These are phyloP conservation scores for Talaromyces piceae DNA, from an alignment of 2,329 filamentous ascomycete genomes.

Conservation along the genomic window DNA sequence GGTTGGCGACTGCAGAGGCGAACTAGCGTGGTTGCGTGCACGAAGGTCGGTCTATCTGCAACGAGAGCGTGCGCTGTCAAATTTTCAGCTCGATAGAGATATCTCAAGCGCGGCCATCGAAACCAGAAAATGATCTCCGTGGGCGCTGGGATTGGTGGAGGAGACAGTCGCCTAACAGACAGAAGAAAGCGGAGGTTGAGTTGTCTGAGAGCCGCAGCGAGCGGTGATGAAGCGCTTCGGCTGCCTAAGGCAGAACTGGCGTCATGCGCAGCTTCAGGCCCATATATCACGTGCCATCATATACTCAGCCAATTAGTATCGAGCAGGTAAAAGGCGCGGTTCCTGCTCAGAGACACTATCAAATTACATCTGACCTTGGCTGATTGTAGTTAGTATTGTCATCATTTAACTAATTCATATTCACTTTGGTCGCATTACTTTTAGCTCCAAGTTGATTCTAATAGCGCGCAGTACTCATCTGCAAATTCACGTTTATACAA, in stretches of 20 bases:
- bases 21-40: neutral
- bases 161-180: neutral
- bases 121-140: neutral
- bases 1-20: neutral
- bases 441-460: neutral
- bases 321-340: no score
- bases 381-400: neutral
- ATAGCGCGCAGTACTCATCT: neutral
- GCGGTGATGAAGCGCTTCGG: neutral
- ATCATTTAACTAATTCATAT: neutral
- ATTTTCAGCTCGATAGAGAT: neutral
- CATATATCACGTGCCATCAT: neutral
- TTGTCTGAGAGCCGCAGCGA: neutral
- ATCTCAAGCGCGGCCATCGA: neutral
- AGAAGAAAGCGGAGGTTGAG: neutral
- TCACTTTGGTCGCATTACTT: neutral
- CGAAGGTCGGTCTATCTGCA: neutral
- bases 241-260: neutral
- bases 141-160: neutral
- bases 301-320: neutral
- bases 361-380: no score
- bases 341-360: no score
- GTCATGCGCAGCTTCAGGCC: neutral
- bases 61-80: neutral
- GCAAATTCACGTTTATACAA: constrained; percentile 23